Evolutionary conservation across 1,139 yeast genomes (phyloP), one percentile per base, ranked within the genome.

Genomic region (Pichia sp.): DNA sequence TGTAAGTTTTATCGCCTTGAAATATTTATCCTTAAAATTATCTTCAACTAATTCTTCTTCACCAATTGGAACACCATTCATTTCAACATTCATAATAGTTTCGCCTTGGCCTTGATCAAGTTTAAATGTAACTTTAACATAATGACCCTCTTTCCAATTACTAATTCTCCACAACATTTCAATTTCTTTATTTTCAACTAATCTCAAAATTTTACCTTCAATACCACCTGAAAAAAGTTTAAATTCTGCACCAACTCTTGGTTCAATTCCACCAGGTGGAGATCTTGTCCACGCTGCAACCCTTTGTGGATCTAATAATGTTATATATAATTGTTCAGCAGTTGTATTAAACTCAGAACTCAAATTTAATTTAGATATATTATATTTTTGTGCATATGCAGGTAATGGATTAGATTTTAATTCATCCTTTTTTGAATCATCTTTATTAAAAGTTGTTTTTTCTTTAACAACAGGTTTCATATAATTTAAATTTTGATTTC

Each of bases 21-120:
- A 81, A 65, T 92, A 92, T 66, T 88, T 86, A 55, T 86, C 89
- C 58, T 88, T 89, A 63, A 94, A 92, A 67, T 92, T 92, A 42
- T 74, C 78, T 62, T 81, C 79, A 40, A 87, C 96, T 50, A 85
- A 74, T 50, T 92, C 98, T 66, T 92, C 97, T 64, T 94, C 94
- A n/a, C 97, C 98, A 42, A 92, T 74, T 27, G 98, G 98, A 45
- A 92, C 83, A n/a, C 97, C 97, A 28, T 79, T 72, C 79, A 92
- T 87, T 50, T 76, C 73, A 36, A 89, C 92, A 52, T 83, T 79
- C 72, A 90, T 73, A 50, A 76, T 79, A 18, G 98, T 92, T 60
- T 90, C 97, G 41, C 85, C 79, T 25, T 79, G 74, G 29, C 94
- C 94, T 64, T 87, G 88, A 48, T 78, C 78, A 54, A 94, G 76